These are phyloP conservation scores for Penicillium sumatraense DNA, from an alignment of 2,329 filamentous ascomycete species.

Conservation along the genomic window DNA sequence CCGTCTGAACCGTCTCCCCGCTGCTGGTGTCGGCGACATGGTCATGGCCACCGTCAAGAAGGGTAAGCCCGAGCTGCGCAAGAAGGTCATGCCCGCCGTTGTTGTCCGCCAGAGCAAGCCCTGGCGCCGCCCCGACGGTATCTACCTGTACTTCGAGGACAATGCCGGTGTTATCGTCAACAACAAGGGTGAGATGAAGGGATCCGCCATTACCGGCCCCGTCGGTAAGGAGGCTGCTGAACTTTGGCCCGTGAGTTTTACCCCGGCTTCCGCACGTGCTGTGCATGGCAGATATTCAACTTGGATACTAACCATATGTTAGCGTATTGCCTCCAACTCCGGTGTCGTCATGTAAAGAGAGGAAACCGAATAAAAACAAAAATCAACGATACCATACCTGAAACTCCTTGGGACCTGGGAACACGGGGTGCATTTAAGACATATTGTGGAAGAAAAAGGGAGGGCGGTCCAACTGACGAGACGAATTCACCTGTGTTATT, in stretches of 20 bases:
- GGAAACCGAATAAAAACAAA: constrained; percentile 33
- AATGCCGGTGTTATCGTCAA: constrained; percentile 99
- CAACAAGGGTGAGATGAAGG: constrained; percentile 99
- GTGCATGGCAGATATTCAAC: background rate
- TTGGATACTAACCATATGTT: constrained; percentile 53
- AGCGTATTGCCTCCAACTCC: constrained; percentile 98
- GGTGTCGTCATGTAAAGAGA: constrained; percentile 97
- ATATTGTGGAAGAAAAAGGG: constrained; percentile 28
- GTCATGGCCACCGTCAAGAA: constrained; percentile 99
- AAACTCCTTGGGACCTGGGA: constrained; percentile 29
- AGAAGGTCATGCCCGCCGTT: constrained; percentile 99
- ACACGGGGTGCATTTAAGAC: constrained; percentile 33
- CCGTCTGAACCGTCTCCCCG: constrained; percentile 94
- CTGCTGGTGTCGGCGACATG: constrained; percentile 99
- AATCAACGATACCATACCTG: constrained; percentile 35
- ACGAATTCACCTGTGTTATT: constrained; percentile 33
- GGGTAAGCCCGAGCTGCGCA: constrained; percentile 99
- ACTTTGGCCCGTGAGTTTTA: constrained; percentile 74
- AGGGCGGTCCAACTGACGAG: constrained; percentile 29
- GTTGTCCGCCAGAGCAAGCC: constrained; percentile 99
- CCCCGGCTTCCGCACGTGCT: background rate
- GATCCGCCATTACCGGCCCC: constrained; percentile 97
- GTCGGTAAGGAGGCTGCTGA: constrained; percentile 99
- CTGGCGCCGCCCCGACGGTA: constrained; percentile 97
- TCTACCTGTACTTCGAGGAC: constrained; percentile 99